A percentile compares a stretch with the other conserved stretches of the same genome.
Conservation (phyloP, 305 asterid genomes). For the Nicotiana rustica region DNA sequence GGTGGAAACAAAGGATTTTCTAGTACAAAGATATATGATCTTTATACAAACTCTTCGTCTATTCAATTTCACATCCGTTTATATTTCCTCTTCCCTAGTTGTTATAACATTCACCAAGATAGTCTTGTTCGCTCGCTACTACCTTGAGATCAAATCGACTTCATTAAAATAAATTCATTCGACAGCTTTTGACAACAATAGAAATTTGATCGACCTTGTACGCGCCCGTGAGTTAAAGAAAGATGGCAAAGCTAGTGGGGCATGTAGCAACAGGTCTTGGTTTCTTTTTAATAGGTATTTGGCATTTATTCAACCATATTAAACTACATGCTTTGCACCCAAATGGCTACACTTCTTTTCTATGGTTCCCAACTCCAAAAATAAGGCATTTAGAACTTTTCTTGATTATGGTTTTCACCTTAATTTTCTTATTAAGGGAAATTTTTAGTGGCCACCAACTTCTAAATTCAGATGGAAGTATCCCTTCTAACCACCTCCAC, state of each 20-base stretch:
- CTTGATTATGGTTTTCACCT: conserved; percentile 52
- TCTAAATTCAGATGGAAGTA: conserved; percentile 67
- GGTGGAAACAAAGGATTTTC: neutral
- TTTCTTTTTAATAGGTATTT: conserved; percentile 69
- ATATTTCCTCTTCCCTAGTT: neutral
- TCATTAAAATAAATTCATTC: neutral
- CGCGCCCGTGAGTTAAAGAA: neutral
- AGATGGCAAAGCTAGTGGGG: conserved; percentile 74
- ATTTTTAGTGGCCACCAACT: conserved; percentile 69
- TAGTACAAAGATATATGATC: neutral
- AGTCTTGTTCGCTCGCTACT: neutral
- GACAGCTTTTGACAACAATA: too few relatives aligned
- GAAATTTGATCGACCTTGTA: neutral
- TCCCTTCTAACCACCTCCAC: conserved; percentile 77
- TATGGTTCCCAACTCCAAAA: conserved; percentile 78
- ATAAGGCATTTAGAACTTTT: conserved; percentile 70
- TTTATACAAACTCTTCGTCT: neutral
- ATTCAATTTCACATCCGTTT: neutral
- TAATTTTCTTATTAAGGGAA: conserved; percentile 74
- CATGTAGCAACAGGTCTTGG: conserved; percentile 86
- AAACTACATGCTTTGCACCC: conserved; percentile 62
- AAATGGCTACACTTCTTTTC: conserved; percentile 61
- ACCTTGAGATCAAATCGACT: neutral
- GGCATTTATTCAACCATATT: conserved; percentile 76
- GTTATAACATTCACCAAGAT: neutral